Evolutionary conservation across 2,329 filamentous ascomycete genomes (phyloP).

Genomic region (Bipolaris gigantea): DNA sequence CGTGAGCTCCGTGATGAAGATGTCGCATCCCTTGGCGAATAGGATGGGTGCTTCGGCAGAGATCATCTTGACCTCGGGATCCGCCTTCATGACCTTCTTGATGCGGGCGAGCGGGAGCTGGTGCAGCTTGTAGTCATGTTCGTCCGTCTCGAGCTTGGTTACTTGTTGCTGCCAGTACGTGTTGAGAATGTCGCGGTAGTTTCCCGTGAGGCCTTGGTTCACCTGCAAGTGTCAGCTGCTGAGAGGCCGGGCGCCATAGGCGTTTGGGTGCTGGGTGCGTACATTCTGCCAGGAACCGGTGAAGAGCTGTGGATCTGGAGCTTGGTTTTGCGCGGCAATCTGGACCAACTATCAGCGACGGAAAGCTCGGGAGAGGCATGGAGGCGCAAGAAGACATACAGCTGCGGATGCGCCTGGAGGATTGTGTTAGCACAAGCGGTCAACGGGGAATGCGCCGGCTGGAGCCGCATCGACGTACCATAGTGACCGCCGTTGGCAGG

Average conservation of each 20-base stretch:
- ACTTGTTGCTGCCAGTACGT: slow-evolving; percentile 99
- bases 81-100: slow-evolving; percentile 99
- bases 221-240: slow-evolving; percentile 60
- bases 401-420: slow-evolving; percentile 65
- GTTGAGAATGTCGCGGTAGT: slow-evolving; percentile 95
- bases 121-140: slow-evolving; percentile 97
- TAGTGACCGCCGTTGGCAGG: slow-evolving; percentile 53
- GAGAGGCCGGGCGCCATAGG: neutral
- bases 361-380: slow-evolving; percentile 10
- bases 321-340: slow-evolving; percentile 85
- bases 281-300: slow-evolving; percentile 96
- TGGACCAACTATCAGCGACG: slow-evolving; percentile 51
- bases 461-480: slow-evolving; percentile 41
- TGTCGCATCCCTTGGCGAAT: slow-evolving; percentile 97
- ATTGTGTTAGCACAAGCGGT: slow-evolving; percentile 22
- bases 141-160: slow-evolving; percentile 89
- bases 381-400: slow-evolving; percentile 54
- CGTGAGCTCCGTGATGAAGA: slow-evolving; percentile 97
- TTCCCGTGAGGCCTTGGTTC: slow-evolving; percentile 88
- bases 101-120: slow-evolving; percentile 96
- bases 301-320: slow-evolving; percentile 86
- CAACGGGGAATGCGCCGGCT: slow-evolving; percentile 9
- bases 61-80: slow-evolving; percentile 99
- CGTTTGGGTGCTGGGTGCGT: slow-evolving; percentile 22
- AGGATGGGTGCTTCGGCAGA: slow-evolving; percentile 96